Evolutionary conservation across 768 basidiomycete genomes (phyloP).

Genomic region (Podaxis pistillaris): DNA sequence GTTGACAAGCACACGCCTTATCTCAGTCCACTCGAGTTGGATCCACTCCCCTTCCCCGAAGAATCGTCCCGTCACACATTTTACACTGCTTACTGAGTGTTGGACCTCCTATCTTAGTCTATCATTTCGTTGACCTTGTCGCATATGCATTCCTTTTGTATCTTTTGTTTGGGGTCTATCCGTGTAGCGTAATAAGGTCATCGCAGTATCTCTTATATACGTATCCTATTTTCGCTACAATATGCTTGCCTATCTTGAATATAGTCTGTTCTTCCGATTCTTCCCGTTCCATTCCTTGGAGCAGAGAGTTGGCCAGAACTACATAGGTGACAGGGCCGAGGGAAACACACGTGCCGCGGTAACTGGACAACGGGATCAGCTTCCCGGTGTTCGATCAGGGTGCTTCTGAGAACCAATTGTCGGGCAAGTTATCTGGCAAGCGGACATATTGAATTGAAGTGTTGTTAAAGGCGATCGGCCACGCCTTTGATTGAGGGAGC

Average conservation of each 20-base stretch:
- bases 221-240: slow-evolving; percentile 14
- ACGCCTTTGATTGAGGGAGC: slow-evolving; percentile 47
- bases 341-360: slow-evolving; percentile 4
- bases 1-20: slow-evolving; percentile 58
- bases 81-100: slow-evolving; percentile 53
- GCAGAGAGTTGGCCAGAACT: background rate
- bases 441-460: slow-evolving; percentile 51
- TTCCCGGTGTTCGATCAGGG: background rate
- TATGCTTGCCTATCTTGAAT: slow-evolving; percentile 11
- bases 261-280: slow-evolving; percentile 6
- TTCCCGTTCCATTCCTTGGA: background rate
- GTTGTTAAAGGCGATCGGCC: slow-evolving; percentile 69
- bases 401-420: slow-evolving; percentile 4
- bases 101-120: slow-evolving; percentile 28
- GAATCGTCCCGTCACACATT: slow-evolving; percentile 31
- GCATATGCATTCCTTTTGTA: slow-evolving; percentile 18
- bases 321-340: background rate
- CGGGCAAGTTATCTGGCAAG: background rate
- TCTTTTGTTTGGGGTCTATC: slow-evolving; percentile 12
- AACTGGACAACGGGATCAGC: background rate
- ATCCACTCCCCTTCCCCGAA: slow-evolving; percentile 69
- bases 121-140: slow-evolving; percentile 24
- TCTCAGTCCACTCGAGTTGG: slow-evolving; percentile 66
- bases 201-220: slow-evolving; percentile 2
- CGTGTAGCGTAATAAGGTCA: slow-evolving; percentile 14